Base-by-base conservation (phyloP, 345 rosid species). In the Psidium guajava region DNA sequence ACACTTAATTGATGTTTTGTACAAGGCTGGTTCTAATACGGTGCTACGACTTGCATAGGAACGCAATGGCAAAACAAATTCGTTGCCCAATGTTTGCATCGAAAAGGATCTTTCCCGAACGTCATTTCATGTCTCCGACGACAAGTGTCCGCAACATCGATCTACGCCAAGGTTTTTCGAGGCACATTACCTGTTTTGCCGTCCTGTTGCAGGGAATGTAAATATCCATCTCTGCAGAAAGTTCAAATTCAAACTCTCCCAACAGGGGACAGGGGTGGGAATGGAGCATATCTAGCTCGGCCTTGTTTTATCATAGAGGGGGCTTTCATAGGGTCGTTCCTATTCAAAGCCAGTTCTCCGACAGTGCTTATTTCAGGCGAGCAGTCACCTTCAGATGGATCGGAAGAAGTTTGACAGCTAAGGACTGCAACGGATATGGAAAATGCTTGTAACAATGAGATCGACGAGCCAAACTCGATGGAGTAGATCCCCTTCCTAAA, bases 211-310 rank as follows among this genome's bases (percentile, higher is more conserved):
- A 25, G 57, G 83, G 83, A 85, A 81, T 8, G 59, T 55, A 54
- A 57, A 27, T 53, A 89, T 85, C 40, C 22, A 83, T 25, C 75
- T 49, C 61, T 55, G 55, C 83, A 25, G 82, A 42, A 32, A 0
- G 24, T 69, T 69, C 51, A 3, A 75, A 54, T 54, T 89, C 91
- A 96, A 50, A 92, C 97, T 81, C 99, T 93, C 82, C 96, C 98
- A 7, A 94, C 93, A 2, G 99, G 98, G 82, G 99, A 96, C 87
- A 88, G 90, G 11, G 98, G 98, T 11, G 98, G 98, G 89, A 89
- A 86, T 40, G 96, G 91, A 81, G 94, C 88, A 86, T 91, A 94
- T 83, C 86, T 95, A 14, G 86, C 74, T 54, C 94, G 90, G 58
- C 88, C 73, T 83, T 89, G 84, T 54, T 85, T 88, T 0, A 32